Evolutionary conservation across 306 rosid species (phyloP), one percentile per base, ranked within the genome.

Genomic region (Cucurbita argyrosperma): DNA sequence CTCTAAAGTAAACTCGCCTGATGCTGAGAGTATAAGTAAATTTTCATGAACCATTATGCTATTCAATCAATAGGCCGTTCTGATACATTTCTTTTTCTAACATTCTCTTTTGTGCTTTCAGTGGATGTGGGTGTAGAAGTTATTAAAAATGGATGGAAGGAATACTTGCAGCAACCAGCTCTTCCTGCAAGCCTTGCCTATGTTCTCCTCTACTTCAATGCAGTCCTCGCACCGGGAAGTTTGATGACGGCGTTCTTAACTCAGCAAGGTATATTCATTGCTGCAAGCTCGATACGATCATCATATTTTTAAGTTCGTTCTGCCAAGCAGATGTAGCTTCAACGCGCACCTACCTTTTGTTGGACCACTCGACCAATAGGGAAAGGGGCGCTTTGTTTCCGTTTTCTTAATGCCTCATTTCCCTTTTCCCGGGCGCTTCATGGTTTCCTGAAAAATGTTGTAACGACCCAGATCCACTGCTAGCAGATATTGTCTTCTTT

Each of bases 111-210:
- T 50, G 50, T 51, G 39, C 19, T 18, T 62, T 74, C 89, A 91
- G 97, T 87, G 85, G 79, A 77, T 84, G 85, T 81, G 82, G 90
- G 92, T 73, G 79, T 89, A 71, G 90, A 90, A 81, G 96, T 90
- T 78, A 87, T 95, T 84, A 89, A 84, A 82, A 88, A 83, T 16
- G 96, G 99, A 80, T 95, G 97, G 99, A 91, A 83, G 85, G 96
- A 91, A 79, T 91, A 91, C 80, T 76, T 88, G 77, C 88, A 84
- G 74, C 99, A 89, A 82, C 99, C 99, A 74, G 92, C 83, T 79
- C 96, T 91, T 82, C 99, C 97, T 62, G 99, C 96, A 70, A 94
- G 99, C 84, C 89, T 91, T 74, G 89, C 99, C 64, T 89, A 80
- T 80, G 96, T 94, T 64, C 87, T 94, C 60, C 97, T 89, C 76